Evolutionary conservation across 1,284 basidiomycete species (phyloP).

Genomic region (Leccinum huronense): DNA sequence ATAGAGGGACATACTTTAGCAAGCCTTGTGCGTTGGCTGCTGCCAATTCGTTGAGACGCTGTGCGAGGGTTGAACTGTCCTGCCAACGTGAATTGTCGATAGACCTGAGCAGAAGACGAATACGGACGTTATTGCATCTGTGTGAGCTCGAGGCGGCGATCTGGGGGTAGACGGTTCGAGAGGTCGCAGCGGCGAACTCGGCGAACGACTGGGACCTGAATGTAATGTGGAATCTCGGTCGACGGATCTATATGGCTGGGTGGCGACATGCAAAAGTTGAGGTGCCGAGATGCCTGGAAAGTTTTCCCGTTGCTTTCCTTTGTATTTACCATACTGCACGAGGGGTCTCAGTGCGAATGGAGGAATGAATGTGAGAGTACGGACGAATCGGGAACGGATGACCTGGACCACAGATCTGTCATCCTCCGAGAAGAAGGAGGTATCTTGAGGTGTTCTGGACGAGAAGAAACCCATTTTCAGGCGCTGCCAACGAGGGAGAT

Average conservation of each 20-base stretch:
- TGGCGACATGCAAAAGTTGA: conserved; percentile 24
- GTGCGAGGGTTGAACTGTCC: conserved; percentile 65
- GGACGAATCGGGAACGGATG: conserved; percentile 72
- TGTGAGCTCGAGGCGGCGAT: conserved; percentile 40
- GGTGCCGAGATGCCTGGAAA: conserved; percentile 23
- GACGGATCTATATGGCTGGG: conserved; percentile 24
- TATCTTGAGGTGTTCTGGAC: conserved; percentile 45
- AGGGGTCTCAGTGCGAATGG: conserved; percentile 13
- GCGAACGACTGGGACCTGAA: conserved; percentile 11
- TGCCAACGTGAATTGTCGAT: conserved; percentile 18
- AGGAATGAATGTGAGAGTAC: conserved; percentile 36
- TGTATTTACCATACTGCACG: conserved; percentile 63
- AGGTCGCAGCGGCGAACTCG: conserved; percentile 26
- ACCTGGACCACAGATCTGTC: conserved; percentile 57
- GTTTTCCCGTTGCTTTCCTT: conserved; percentile 58
- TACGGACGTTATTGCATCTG: conserved; percentile 68
- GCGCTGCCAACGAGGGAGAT: not conserved
- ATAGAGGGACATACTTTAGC: conserved; percentile 53
- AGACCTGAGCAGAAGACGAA: conserved; percentile 16
- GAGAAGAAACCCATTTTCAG: conserved; percentile 56
- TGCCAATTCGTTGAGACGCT: conserved; percentile 74
- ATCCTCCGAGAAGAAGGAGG: conserved; percentile 31
- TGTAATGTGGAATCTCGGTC: conserved; percentile 17
- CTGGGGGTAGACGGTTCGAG: conserved; percentile 24
- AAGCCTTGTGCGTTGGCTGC: conserved; percentile 73